Evolutionary conservation across 73 alveolate species (phyloP).

Genomic region (Paramecium tetraurelia): DNA sequence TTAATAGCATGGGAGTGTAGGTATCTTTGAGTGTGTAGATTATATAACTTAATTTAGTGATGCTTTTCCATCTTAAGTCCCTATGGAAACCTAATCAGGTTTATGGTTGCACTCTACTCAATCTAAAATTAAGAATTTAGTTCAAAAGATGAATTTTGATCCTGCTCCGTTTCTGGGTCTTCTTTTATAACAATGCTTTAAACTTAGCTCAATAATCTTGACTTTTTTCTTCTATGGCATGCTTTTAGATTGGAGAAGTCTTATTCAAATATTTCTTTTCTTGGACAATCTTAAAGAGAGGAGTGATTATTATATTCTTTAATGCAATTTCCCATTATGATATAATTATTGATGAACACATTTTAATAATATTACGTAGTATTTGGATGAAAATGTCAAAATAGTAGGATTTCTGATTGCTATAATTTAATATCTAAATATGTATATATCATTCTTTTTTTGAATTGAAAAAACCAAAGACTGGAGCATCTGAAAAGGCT

Average conservation of each 20-base stretch:
- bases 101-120: not conserved
- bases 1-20: not conserved
- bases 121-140: not conserved
- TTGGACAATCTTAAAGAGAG: not conserved
- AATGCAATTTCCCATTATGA: not conserved
- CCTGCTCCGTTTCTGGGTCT: slow-evolving; percentile 7
- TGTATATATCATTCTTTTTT: not conserved
- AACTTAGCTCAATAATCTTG: not conserved
- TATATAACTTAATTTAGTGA: not conserved
- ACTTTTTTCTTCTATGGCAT: not conserved
- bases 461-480: slow-evolving; percentile 6
- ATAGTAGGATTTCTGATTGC: not conserved
- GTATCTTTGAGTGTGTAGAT: not conserved
- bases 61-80: not conserved
- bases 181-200: not conserved
- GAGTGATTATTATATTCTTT: not conserved
- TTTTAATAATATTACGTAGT: not conserved
- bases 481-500: not conserved
- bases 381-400: not conserved
- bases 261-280: not conserved
- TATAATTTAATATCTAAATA: not conserved
- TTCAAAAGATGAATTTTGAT: not conserved
- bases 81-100: not conserved
- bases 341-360: not conserved
- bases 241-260: not conserved